phyloP scores from a whole-genome alignment of 495 filamentous ascomycete genomes.

The Lophiotrema nucula region DNA sequence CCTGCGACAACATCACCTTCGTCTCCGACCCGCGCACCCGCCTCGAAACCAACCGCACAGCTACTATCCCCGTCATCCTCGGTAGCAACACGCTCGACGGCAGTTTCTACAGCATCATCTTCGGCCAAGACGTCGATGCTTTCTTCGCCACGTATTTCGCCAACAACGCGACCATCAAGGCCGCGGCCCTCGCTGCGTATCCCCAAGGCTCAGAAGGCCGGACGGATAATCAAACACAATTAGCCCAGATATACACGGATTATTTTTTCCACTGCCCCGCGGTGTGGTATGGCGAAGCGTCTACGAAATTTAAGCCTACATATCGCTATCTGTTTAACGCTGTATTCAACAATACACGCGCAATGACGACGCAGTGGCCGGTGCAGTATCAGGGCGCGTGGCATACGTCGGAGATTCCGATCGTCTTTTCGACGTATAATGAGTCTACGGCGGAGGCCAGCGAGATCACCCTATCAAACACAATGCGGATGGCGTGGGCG shows the following conservation, averaged over 20 bases:
- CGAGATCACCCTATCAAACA: background rate
- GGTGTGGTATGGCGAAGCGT: background rate
- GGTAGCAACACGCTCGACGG: slow-evolving; percentile 38
- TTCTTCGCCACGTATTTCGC: slow-evolving; percentile 1
- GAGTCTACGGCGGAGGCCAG: background rate
- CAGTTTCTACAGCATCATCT: slow-evolving; percentile 20
- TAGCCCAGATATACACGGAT: slow-evolving; percentile 14
- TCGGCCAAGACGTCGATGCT: background rate
- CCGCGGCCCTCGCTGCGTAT: slow-evolving; percentile 2
- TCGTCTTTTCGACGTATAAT: slow-evolving; percentile 18
- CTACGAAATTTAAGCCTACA: slow-evolving; percentile 2
- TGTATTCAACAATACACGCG: slow-evolving; percentile 10
- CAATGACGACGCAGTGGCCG: slow-evolving; percentile 1
- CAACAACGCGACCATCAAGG: background rate
- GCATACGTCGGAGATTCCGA: slow-evolving; percentile 24
- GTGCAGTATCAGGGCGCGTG: slow-evolving; percentile 13
- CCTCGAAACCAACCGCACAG: slow-evolving; percentile 24
- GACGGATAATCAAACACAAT: slow-evolving; percentile 1
- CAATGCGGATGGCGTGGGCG: slow-evolving; percentile 17
- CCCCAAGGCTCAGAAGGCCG: background rate
- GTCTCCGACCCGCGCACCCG: slow-evolving; percentile 24
- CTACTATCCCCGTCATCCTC: slow-evolving; percentile 32
- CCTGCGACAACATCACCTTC: slow-evolving; percentile 36
- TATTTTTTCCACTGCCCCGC: slow-evolving; percentile 23
- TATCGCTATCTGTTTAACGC: slow-evolving; percentile 28